Percentiles rank a stretch among this genome's conserved stretches.
These are phyloP conservation scores for Musa troglodytarum DNA, from an alignment of 176 grass and related monocot species.

Conservation along the genomic window DNA sequence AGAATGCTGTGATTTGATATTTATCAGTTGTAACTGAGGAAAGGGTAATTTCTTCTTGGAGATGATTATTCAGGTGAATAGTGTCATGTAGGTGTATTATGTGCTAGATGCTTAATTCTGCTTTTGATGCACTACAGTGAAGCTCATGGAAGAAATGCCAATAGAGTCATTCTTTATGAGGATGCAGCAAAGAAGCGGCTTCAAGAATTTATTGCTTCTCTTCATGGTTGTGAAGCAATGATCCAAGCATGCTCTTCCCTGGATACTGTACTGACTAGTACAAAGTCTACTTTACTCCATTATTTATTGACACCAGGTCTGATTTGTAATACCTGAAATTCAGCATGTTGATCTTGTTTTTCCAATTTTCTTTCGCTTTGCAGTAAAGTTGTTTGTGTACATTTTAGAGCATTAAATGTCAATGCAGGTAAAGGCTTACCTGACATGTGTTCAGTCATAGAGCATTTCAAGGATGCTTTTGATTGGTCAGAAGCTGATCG, in stretches of 20 bases:
- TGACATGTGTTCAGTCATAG: conserved; percentile 52
- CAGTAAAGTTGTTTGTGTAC: not conserved
- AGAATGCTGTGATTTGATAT: not conserved
- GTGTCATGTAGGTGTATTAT: not conserved
- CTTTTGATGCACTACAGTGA: conserved; percentile 26
- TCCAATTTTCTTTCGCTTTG: conserved; percentile 1
- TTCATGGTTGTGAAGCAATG: conserved; percentile 80
- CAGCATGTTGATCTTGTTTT: conserved; percentile 11
- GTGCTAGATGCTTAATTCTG: not conserved
- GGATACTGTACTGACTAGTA: conserved; percentile 27
- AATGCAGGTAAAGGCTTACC: conserved; percentile 66
- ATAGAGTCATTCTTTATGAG: conserved; percentile 80
- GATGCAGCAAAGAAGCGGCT: conserved; percentile 88
- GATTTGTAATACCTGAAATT: conserved; percentile 15
- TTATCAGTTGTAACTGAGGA: not conserved
- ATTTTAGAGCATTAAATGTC: conserved; percentile 22
- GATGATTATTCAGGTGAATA: not conserved
- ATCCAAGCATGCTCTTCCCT: conserved; percentile 61
- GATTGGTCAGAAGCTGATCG: conserved; percentile 92
- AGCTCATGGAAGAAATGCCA: conserved; percentile 47
- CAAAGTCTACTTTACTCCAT: conserved; percentile 58
- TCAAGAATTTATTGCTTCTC: conserved; percentile 62
- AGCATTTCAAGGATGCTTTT: conserved; percentile 83
- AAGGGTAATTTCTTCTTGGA: not conserved
- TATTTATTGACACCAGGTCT: conserved; percentile 79